Base-by-base conservation (phyloP, 441 rosid genomes). In the Aleurites moluccanus region DNA sequence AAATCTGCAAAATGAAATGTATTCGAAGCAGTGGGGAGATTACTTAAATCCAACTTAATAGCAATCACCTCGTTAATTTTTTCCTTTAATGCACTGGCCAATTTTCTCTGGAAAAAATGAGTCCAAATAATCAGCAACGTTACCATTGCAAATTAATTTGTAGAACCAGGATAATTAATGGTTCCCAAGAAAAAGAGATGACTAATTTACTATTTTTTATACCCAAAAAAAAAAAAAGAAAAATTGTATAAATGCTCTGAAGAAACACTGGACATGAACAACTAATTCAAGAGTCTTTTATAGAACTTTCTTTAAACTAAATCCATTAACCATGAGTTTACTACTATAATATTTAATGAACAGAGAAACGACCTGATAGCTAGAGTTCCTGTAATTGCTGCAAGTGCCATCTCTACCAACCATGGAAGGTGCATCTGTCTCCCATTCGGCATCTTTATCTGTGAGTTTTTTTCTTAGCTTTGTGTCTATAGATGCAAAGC, bases 1-100 rank as follows among this genome's bases (percentile, higher is more conserved):
- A 90, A 75, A 75, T 90, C 92, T 4, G 88, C 90, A 10, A 90
- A 64, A 6, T 33, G 40, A 42, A 90, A 73, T 55, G 83, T 76
- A 55, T 63, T 76, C 8, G 87, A 73, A 40, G 38, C 3, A 35
- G 80, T 80, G 2, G 66, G 66, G n/a, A 83, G 81, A 56, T 73
- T 66, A 59, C 64, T 75, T 47, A 81, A 73, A 49, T 90, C 88
- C 30, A 87, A 73, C 65, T 88, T 86, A 61, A 65, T 75, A 30
- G 72, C 63, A 63, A 90, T 83, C 49, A 49, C 76, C 63, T 80
- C 84, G 50, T 81, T 67, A 70, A 88, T 81, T 50, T 65, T 75
- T 47, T 75, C 81, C 80, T 81, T 85, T 38, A 79, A 75, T 25
- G 63, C 70, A 59, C 67, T 71, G 30, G 60, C 74, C 59, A 62